phyloP scores from a whole-genome alignment of 371 early-diverging fungal genomes.

The Mucor ambiguus region DNA sequence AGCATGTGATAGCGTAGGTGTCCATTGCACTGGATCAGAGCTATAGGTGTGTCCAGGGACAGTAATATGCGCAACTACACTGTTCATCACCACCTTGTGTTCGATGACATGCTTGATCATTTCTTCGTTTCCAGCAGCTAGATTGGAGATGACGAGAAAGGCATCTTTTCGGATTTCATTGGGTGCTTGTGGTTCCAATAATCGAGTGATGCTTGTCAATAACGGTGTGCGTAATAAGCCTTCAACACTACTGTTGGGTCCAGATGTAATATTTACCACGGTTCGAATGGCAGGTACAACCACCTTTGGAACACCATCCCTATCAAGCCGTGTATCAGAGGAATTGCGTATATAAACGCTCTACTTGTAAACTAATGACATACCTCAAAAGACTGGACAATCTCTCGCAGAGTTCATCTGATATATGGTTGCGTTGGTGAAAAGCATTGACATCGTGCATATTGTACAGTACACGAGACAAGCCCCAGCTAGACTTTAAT shows the following conservation, averaged over 20 bases:
- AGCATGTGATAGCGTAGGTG: slow-evolving; percentile 9
- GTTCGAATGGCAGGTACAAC: slow-evolving; percentile 43
- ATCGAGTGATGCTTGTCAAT: slow-evolving; percentile 20
- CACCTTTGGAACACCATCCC: slow-evolving; percentile 14
- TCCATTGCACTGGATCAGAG: slow-evolving; percentile 18
- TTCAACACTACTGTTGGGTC: slow-evolving; percentile 46
- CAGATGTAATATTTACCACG: slow-evolving; percentile 59
- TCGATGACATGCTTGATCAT: slow-evolving; percentile 46
- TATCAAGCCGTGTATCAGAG: background rate
- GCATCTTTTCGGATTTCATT: slow-evolving; percentile 49
- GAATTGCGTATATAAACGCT: background rate
- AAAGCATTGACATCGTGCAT: slow-evolving; percentile 52
- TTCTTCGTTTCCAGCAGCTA: slow-evolving; percentile 51
- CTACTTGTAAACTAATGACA: background rate
- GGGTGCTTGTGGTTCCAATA: slow-evolving; percentile 26
- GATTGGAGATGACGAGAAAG: slow-evolving; percentile 54
- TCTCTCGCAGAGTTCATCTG: slow-evolving; percentile 26
- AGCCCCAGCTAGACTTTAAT: slow-evolving; percentile 48
- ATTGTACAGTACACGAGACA: slow-evolving; percentile 59
- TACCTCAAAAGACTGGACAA: slow-evolving; percentile 37
- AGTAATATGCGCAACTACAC: slow-evolving; percentile 35
- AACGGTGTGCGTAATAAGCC: slow-evolving; percentile 46
- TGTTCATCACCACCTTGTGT: slow-evolving; percentile 39
- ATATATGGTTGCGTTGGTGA: slow-evolving; percentile 20
- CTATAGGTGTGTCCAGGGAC: slow-evolving; percentile 35